Base-by-base conservation (phyloP, 352 stramenopile species). In the Phytopythium delawarense region DNA sequence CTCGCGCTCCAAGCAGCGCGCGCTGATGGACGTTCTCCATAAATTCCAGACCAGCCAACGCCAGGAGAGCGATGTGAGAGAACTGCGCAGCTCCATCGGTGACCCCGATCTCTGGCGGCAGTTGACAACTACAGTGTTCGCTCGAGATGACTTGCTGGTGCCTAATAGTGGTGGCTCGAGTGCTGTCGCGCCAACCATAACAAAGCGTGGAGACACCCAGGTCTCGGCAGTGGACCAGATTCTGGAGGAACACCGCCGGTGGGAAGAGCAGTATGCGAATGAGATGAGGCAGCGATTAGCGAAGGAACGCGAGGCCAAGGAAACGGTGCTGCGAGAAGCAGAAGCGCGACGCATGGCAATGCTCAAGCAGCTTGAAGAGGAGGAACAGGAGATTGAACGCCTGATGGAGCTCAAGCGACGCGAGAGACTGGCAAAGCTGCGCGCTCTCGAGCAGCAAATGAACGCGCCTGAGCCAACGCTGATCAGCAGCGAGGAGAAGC, bases 21-120 rank as follows among this genome's bases (percentile, higher is more conserved):
- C 70, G 0, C 69, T 94, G 16, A 70, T 86, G 0, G 67, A 88
- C 35, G 69, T 92, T 2, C 65, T 94, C 0, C 70, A 89, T 9
- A 76, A 81, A 28, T 92, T 92, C 48, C 67, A 89, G 28, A 50
- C 69, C 0, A 88, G 83, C 58, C 69, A 81, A 0, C 80, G 87
- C 18, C 62, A 71, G 21, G 73, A 78, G 21, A 69, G 63, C 21
- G 85, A 94, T 40, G 65, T 91, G 0, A 67, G 82, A 7, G 59
- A 71, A 11, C 62, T 94, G 15, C 65, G 72, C 34, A 77, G 62
- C 45, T 94, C 86, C 0, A 90, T 92, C 37, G 76, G 76, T 0
- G 86, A 94, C 46, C 77, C 84, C n/a, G 57, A 67, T 20, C 70
- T 95, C n/a, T 93, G 84, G 84, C 85, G 81, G 32, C 77, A 93